A percentile compares a stretch with the other conserved stretches of the same genome.
Conservation (phyloP, 2,329 filamentous ascomycete genomes). For the Venturia asperata region DNA sequence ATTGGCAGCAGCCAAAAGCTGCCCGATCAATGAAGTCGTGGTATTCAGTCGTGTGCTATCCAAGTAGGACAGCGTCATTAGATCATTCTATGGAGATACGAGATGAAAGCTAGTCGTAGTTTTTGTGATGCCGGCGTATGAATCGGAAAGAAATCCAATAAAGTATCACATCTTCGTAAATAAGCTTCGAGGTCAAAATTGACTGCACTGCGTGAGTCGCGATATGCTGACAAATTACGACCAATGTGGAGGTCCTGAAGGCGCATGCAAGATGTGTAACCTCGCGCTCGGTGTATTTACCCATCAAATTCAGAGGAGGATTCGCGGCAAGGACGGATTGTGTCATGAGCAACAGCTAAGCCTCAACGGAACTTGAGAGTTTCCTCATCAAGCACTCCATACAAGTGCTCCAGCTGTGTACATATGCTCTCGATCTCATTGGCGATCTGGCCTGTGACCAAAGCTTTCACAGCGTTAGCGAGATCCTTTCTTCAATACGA, state of each 20-base stretch:
- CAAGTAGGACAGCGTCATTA: neutral
- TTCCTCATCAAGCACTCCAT: slow-evolving; percentile 56
- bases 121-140: neutral
- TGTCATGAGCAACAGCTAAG: neutral
- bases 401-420: slow-evolving; percentile 51
- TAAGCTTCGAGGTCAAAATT: neutral
- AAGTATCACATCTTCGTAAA: too few relatives aligned
- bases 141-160: neutral
- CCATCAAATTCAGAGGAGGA: neutral
- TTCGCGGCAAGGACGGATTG: neutral
- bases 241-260: neutral
- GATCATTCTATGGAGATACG: neutral
- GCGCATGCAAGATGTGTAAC: neutral
- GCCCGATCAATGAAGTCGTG: neutral
- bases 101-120: neutral
- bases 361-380: slow-evolving; percentile 43
- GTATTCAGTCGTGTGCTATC: neutral
- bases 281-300: neutral
- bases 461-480: slow-evolving; percentile 35
- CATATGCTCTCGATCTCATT: slow-evolving; percentile 49
- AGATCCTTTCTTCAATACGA: slow-evolving; percentile 1
- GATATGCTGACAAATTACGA: neutral
- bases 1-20: neutral
- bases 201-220: neutral
- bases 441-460: slow-evolving; percentile 55